Evolutionary conservation across 225 moss, liverwort and hornwort genomes (phyloP), one percentile per base, ranked within the genome.

Genomic region (Thuidium tamariscinum): DNA sequence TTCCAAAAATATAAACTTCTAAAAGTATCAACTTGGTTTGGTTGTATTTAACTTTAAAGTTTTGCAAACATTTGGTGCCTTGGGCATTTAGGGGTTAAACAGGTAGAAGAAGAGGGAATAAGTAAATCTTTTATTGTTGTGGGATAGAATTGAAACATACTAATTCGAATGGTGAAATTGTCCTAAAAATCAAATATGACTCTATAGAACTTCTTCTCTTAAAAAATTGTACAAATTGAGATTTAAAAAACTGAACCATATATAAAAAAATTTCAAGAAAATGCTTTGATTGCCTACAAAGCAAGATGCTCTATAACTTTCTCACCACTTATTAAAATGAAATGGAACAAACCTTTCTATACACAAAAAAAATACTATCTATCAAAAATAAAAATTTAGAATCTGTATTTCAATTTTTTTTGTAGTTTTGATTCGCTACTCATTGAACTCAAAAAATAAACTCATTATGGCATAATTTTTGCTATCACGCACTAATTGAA

Each of bases 141-240:
- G 4, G 29, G 46, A 30, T 30, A 30, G 10, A 29, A 27, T 27
- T 71, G 10, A 16, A 44, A 29, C 1, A 42, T 27, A 27, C 2
- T 71, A 46, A 46, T 71, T 0, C 1, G 4, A 44, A 46, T 27
- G 2, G 5, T 10, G 1, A 71, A 46, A 72, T 17, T 72, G 3
- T 72, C 29, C 6, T 3, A 71, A 29, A 17, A 42, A 42, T 70
- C 9, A 42, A 27, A 72, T 6, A 29, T 46, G 9, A 29, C 6
- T 18, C 0, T 18, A 1, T 2, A 0, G 29, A 46, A 29, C 1
- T 29, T 29, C 3, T 68, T 68, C 7, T 46, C 25, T 11, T 6
- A 10, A 29, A 42, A 8, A 71, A 44, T 27, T 44, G 27, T 27
- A 27, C 16, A 44, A 71, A 71, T 72, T 44, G 3, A 46, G 3